phyloP scores from a whole-genome alignment of 805 yeast genomes.

The Saturnispora diversa region DNA sequence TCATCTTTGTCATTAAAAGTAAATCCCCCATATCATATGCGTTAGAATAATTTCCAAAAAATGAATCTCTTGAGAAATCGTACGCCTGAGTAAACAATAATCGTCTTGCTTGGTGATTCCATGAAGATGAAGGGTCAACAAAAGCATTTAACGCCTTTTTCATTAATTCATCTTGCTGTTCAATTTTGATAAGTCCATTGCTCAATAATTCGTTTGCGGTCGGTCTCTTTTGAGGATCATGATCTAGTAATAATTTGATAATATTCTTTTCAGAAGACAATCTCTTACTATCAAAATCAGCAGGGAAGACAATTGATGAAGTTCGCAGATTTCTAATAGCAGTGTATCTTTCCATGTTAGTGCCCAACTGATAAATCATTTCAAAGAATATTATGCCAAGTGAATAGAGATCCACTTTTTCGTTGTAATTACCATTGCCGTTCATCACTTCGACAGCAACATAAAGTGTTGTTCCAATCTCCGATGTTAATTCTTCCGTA shows the following conservation, averaged over 20 bases:
- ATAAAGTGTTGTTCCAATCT: slow-evolving; percentile 89
- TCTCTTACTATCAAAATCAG: slow-evolving; percentile 48
- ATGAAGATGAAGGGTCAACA: slow-evolving; percentile 85
- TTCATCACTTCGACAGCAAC: slow-evolving; percentile 82
- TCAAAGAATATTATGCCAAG: slow-evolving; percentile 92
- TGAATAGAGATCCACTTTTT: slow-evolving; percentile 93
- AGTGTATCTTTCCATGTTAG: slow-evolving; percentile 88
- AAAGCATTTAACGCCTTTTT: slow-evolving; percentile 80
- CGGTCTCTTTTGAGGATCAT: slow-evolving; percentile 72
- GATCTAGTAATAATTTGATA: slow-evolving; percentile 60
- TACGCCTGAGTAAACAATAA: slow-evolving; percentile 81
- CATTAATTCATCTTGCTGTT: slow-evolving; percentile 82
- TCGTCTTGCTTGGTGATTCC: slow-evolving; percentile 88
- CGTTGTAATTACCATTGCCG: slow-evolving; percentile 73
- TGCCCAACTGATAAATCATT: slow-evolving; percentile 77
- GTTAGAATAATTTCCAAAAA: slow-evolving; percentile 53
- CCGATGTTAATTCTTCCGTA: slow-evolving; percentile 75
- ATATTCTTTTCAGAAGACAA: slow-evolving; percentile 56
- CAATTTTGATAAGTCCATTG: slow-evolving; percentile 80
- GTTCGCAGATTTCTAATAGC: slow-evolving; percentile 60
- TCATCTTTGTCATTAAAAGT: slow-evolving; percentile 51
- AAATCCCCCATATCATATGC: slow-evolving; percentile 35
- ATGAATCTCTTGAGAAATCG: slow-evolving; percentile 72
- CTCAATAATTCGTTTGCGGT: slow-evolving; percentile 66
- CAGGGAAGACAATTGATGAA: slow-evolving; percentile 58